These are phyloP conservation scores for Curvularia hawaiiensis DNA, from an alignment of 2,329 filamentous ascomycete species.

Conservation along the genomic window DNA sequence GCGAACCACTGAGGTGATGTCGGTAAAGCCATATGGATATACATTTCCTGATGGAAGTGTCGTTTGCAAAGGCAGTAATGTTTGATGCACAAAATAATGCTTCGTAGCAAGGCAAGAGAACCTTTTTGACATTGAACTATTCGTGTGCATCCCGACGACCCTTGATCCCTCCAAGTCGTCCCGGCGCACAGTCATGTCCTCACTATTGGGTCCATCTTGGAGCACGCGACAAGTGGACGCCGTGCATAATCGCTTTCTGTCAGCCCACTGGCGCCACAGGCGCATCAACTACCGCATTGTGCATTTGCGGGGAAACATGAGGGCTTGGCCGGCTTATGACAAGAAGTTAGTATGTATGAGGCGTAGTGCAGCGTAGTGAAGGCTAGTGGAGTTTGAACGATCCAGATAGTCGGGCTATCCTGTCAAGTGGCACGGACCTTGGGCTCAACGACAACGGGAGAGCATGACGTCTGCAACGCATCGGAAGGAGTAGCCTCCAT, in stretches of 20 bases:
- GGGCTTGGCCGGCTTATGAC: constrained; percentile 7
- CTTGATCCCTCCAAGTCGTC: constrained; percentile 21
- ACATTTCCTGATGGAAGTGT: constrained; percentile 16
- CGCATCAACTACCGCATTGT: constrained; percentile 18
- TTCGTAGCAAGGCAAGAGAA: constrained; percentile 17
- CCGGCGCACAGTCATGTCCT: constrained; percentile 23
- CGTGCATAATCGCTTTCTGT: constrained; percentile 22
- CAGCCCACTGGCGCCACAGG: constrained; percentile 21
- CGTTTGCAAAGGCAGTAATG: neutral
- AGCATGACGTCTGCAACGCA: constrained; percentile 15
- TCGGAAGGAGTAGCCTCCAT: constrained; percentile 1
- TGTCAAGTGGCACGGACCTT: constrained; percentile 8
- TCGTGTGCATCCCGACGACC: constrained; percentile 13
- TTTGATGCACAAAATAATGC: constrained; percentile 3
- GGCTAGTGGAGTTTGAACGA: constrained; percentile 9
- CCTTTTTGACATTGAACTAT: constrained; percentile 13
- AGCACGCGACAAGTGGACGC: constrained; percentile 16
- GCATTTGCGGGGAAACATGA: constrained; percentile 18
- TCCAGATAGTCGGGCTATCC: constrained; percentile 9
- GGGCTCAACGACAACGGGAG: neutral
- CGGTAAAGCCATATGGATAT: constrained; percentile 26
- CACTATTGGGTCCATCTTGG: constrained; percentile 19
- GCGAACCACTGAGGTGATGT: constrained; percentile 20
- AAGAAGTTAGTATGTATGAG: constrained; percentile 9
- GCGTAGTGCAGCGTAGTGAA: constrained; percentile 11